Conservation (phyloP, 805 yeast genomes). For the Groenewaldozyma tartarivorans region DNA sequence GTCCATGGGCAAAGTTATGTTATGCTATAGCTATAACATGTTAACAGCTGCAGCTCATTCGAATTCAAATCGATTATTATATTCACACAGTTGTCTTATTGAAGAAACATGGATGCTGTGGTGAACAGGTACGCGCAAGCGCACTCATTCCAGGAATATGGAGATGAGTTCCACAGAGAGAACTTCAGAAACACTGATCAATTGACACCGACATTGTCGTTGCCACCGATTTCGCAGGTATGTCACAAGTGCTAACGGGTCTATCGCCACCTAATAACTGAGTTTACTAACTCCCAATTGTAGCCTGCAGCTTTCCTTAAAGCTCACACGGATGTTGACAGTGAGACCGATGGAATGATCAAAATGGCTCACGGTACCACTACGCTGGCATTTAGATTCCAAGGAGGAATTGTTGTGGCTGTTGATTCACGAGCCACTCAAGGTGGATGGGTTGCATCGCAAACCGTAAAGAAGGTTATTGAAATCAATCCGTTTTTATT, state of each 20-base stretch:
- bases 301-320: slow-evolving; percentile 86
- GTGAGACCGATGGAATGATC: slow-evolving; percentile 88
- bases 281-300: background rate
- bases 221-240: slow-evolving; percentile 26
- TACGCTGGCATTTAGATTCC: slow-evolving; percentile 89
- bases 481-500: slow-evolving; percentile 90
- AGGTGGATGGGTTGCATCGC: slow-evolving; percentile 96
- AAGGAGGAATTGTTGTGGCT: slow-evolving; percentile 90
- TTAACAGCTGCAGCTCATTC: too few species aligned
- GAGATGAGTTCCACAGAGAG: background rate
- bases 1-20: too few species aligned
- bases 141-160: background rate
- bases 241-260: background rate
- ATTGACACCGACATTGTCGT: slow-evolving; percentile 17
- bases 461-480: slow-evolving; percentile 93
- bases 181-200: slow-evolving; percentile 3
- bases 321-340: slow-evolving; percentile 95
- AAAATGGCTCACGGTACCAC: slow-evolving; percentile 99
- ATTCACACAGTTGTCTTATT: too few species aligned
- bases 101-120: background rate
- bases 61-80: too few species aligned
- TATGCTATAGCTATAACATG: too few species aligned
- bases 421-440: slow-evolving; percentile 98
- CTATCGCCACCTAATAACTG: slow-evolving; percentile 2
- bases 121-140: background rate